Evolutionary conservation across 2,329 filamentous ascomycete species (phyloP), one percentile per base, ranked within the genome.

Genomic region (Aureobasidium uvarum): DNA sequence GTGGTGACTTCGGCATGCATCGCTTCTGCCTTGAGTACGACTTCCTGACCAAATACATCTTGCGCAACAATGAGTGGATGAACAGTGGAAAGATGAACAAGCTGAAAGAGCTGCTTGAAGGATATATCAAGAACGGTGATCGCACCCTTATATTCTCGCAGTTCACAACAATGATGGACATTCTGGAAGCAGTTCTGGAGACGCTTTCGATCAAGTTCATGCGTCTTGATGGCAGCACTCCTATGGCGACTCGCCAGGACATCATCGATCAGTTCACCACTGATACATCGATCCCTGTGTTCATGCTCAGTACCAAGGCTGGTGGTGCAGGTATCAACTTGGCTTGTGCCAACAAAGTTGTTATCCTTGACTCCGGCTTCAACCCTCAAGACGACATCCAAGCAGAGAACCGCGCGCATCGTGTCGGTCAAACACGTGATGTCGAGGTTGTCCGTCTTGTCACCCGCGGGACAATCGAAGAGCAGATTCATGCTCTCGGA

Each of bases 301-400:
- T 99, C 77, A 84, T 99, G 69, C 85, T 99, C 6, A 95, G 91
- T 0, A 99, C 95, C 0, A 94, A 92, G 67, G 93, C 94, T 0
- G 95, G 95, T 62, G 95, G 95, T n/a, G 95, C 94, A 0, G 95
- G 95, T 46, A 96, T 99, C 80, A 99, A 99, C 77, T 80, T 99
- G 64, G 95, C 94, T 8, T 91, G 90, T 41, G 95, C 95, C 5
- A 98, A 98, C 81, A 98, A 97, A 78, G 94, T 99, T 71, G 86
- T 99, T 77, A 95, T 99, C 72, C 97, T 98, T 75, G 95, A 99
- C 77, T 90, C 90, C 69, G 91, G 89, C n/a, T 96, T 97, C 79
- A 99, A 99, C 71, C 95, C 95, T 0, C 95, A 99, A 74, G 94
- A 98, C 71, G 95, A 99, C 74, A 88, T 96, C n/a, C 95, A 99